Percentiles rank a stretch among this genome's conserved stretches.
Conservation (phyloP, 345 rosid genomes). For the Pistacia atlantica region DNA sequence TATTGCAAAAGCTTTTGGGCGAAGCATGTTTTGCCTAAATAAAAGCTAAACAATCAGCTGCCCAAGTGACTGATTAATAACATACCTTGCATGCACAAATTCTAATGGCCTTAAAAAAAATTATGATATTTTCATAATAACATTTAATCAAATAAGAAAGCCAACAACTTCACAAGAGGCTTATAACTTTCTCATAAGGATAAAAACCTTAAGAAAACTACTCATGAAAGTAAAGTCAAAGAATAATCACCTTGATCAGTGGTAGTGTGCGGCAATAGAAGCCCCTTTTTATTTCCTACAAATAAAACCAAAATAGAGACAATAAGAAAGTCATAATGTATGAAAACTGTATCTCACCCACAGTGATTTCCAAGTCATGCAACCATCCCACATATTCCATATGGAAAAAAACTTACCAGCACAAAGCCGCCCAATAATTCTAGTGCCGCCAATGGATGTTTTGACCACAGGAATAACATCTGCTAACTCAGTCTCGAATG, state of each 20-base stretch:
- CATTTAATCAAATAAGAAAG: not conserved
- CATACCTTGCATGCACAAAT: no score
- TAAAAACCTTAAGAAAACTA: not conserved
- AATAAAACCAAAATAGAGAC: slow-evolving; percentile 1
- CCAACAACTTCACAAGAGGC: not conserved
- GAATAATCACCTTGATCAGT: slow-evolving; percentile 87
- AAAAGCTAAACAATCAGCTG: no score
- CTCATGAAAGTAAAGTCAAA: not conserved
- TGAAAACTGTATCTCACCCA: not conserved
- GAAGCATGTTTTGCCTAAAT: no score
- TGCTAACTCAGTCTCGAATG: slow-evolving; percentile 84
- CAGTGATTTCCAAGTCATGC: not conserved
- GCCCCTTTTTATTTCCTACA: slow-evolving; percentile 92
- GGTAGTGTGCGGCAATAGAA: slow-evolving; percentile 90
- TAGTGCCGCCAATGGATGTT: slow-evolving; percentile 81
- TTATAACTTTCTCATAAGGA: not conserved
- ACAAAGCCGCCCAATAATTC: slow-evolving; percentile 86
- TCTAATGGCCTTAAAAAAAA: not conserved
- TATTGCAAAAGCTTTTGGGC: no score
- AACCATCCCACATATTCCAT: not conserved
- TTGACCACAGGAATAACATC: slow-evolving; percentile 88
- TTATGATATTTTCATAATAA: not conserved
- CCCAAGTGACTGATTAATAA: no score
- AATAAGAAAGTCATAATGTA: not conserved
- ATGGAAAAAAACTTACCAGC: slow-evolving; percentile 50